Base-by-base conservation (phyloP, 306 rosid species). In the Morella rubra region DNA sequence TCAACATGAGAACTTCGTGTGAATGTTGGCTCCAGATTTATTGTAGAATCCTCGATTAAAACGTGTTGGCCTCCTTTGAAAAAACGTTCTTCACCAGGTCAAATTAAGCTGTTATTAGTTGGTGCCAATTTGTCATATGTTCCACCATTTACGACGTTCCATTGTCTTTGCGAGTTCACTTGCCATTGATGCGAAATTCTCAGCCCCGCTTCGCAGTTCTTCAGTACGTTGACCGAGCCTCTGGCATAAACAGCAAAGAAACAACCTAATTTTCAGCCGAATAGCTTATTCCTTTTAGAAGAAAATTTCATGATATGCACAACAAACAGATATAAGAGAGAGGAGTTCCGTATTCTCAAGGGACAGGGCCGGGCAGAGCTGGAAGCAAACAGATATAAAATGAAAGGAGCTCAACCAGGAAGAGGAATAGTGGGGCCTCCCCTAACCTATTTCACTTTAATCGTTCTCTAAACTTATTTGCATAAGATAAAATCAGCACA, bases 131-230 rank as follows among this genome's bases (percentile, higher is more conserved):
- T 20, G 79, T 84, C 80, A 91, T 77, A 91, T 68, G 60, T 94
- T 92, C 97, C 98, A 93, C 98, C 98, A 91, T 86, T 94, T 91
- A 47, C 94, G 94, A 82, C 84, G 90, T 87, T 91, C 97, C 94
- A 91, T 87, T 77, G 82, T 86, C 81, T 87, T 89, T 59, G 91
- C 89, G 14, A 91, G 89, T 83, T 94, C 95, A 58, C 72, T 79
- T 54, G 97, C 96, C 96, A 89, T 78, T 37, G 93, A 86, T 84
- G 97, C 93, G 51, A 94, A 94, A 85, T 90, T 83, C 85, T 91
- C 83, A 4, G 97, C 91, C 56, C 97, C 97, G 80, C 42, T 82
- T 79, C 81, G 77, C 80, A 93, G 79, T 82, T 93, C 96, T 80
- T 90, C 91, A 49, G 93, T 81, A 54, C 77, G 86, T 19, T 89